Evolutionary conservation across 139 green algal genomes (phyloP), one percentile per base, ranked within the genome.

Genomic region (Ulvella scutata): DNA sequence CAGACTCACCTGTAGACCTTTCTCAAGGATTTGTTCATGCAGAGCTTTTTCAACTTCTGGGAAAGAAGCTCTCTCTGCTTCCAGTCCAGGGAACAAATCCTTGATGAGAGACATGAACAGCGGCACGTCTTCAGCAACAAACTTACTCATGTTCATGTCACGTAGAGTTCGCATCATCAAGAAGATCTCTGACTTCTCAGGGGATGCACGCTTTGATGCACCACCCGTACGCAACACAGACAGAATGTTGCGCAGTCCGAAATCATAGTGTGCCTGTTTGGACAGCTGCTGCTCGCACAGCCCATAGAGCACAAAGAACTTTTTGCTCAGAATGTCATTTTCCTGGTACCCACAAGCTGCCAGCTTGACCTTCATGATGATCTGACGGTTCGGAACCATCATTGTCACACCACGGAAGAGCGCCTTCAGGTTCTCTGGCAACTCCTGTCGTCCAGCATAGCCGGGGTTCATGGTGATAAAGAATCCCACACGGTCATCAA

Each of bases 381-480:
- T 85, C 80, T 83, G 77, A 20, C 82, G 36, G 78, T 84, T 83
- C 43, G 80, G 81, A 37, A 87, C 93, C 93, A 97, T 97, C 93
- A 98, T 98, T 36, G 91, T 97, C 20, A 97, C 93, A 23, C 93
- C 93, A 33, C 93, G 84, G 87, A 98, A 98, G 29, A 97, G 85
- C 3, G 89, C 90, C 86, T 98, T 98, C n/a, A 98, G 82, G 86
- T 97, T 97, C 82, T 98, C 93, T 3, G 93, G 93, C 81, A 98
- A 82, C 89, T 98, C 93, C 82, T 97, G 91, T 20, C 93, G 86
- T 0, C 93, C 93, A 2, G 85, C 84, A 61, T 90, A 88, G n/a
- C 90, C 91, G 29, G 92, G 92, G 83, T 97, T 97, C 93, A 98
- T 98, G 43, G 93, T 98, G 82, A 98, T 97, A 85, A 98, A 98